These are phyloP conservation scores for Chrysosporium queenslandicum DNA, from an alignment of 2,329 filamentous ascomycete species.

Conservation along the genomic window DNA sequence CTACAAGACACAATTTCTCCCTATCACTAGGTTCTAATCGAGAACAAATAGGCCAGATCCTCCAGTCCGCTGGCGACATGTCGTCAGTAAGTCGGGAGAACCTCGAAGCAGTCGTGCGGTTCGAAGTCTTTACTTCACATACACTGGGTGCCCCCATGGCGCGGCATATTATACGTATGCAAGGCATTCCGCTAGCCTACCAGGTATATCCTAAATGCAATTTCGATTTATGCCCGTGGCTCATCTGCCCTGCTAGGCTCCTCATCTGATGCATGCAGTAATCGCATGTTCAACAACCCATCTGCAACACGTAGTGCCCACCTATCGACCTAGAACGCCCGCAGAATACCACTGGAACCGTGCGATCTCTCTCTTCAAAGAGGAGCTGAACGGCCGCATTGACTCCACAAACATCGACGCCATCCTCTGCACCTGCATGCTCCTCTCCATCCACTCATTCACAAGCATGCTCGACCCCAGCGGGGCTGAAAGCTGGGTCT, in stretches of 20 bases:
- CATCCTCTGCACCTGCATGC: slow-evolving; percentile 26
- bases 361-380: slow-evolving; percentile 23
- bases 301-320: slow-evolving; percentile 21
- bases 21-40: slow-evolving; percentile 7
- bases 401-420: slow-evolving; percentile 21
- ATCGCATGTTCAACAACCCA: slow-evolving; percentile 24
- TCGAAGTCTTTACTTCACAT: slow-evolving; percentile 13
- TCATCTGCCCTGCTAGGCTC: slow-evolving; percentile 20
- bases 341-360: slow-evolving; percentile 27
- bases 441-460: slow-evolving; percentile 24
- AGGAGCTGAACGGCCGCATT: slow-evolving; percentile 19
- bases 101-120: slow-evolving; percentile 13
- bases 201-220: slow-evolving; percentile 16
- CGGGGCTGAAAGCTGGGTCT: slow-evolving; percentile 25
- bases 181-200: slow-evolving; percentile 13
- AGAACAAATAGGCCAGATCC: slow-evolving; percentile 3
- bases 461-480: slow-evolving; percentile 20
- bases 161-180: slow-evolving; percentile 12
- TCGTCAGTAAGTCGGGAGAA: background rate
- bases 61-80: background rate
- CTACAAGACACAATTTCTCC: slow-evolving; percentile 5
- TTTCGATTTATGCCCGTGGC: slow-evolving; percentile 10
- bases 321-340: slow-evolving; percentile 16
- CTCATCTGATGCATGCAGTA: slow-evolving; percentile 27
- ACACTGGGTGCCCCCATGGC: slow-evolving; percentile 13